A percentile compares a stretch with the other conserved stretches of the same genome.
phyloP scores from a whole-genome alignment of 495 filamentous ascomycete species.

The Articulospora tetracladia region DNA sequence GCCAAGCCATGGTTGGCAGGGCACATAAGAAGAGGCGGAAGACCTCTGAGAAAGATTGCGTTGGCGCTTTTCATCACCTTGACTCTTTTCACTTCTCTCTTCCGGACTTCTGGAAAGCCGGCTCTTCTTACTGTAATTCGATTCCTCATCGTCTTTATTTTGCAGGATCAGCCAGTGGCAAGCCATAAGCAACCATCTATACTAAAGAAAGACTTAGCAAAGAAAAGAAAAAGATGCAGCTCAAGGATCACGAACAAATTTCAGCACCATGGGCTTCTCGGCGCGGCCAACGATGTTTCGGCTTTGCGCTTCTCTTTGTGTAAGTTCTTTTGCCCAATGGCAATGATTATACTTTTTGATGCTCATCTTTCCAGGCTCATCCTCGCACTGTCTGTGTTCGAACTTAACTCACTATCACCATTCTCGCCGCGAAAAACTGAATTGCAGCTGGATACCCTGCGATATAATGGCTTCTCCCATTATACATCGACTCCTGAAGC shows the following conservation, averaged over 20 bases:
- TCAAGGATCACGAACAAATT: conserved; percentile 9
- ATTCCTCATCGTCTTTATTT: background rate
- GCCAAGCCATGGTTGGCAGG: background rate
- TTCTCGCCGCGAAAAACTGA: background rate
- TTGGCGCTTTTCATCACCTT: background rate
- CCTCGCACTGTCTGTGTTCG: background rate
- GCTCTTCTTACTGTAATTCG: background rate
- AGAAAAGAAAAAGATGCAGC: conserved; percentile 2
- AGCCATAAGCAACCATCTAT: background rate
- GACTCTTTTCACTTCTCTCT: background rate
- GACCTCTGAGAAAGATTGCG: background rate
- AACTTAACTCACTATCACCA: background rate
- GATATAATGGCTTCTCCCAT: conserved; percentile 1
- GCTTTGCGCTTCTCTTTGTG: conserved; percentile 15
- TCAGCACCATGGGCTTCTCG: background rate
- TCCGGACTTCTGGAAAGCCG: conserved; percentile 14
- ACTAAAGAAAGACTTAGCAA: background rate
- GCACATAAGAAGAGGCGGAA: background rate
- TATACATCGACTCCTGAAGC: conserved; percentile 13
- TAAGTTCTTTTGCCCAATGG: background rate
- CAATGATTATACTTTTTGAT: conserved; percentile 7
- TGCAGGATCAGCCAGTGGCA: background rate
- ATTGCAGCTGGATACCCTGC: conserved; percentile 5
- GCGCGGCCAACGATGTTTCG: conserved; percentile 13
- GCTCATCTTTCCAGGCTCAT: background rate